Conservation (phyloP, 208 protist genomes). For the Perkinsela sp. region DNA sequence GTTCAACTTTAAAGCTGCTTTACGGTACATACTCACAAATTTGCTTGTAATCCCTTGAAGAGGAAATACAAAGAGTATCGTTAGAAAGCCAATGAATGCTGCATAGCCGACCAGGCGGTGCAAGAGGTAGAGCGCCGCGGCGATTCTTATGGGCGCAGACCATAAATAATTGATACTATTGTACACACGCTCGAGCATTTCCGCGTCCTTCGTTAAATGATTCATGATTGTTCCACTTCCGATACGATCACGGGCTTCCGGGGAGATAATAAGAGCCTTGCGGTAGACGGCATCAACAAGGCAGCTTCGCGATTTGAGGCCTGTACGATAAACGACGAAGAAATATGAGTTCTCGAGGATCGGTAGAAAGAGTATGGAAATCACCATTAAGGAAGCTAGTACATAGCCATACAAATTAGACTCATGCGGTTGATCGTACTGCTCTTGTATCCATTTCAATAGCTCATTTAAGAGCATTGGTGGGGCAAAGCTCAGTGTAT, state of each 20-base stretch:
- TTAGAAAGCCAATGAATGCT: conserved; percentile 8
- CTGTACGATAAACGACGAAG: conserved; percentile 4
- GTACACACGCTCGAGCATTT: conserved; percentile 10
- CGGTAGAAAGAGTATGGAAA: conserved; percentile 1
- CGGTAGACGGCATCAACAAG: conserved; percentile 12
- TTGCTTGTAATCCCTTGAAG: conserved; percentile 6
- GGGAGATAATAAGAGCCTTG: conserved; percentile 8
- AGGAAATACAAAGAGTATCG: conserved; percentile 13
- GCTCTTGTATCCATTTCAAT: not conserved
- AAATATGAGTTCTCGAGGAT: conserved; percentile 5
- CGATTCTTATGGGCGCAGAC: conserved; percentile 11
- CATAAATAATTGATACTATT: conserved; percentile 17
- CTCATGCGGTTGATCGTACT: not conserved
- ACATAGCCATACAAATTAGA: not conserved
- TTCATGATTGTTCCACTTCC: conserved; percentile 18
- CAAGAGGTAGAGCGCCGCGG: conserved; percentile 2
- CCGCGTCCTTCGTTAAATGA: conserved; percentile 14
- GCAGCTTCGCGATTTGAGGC: conserved; percentile 6
- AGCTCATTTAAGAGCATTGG: not conserved
- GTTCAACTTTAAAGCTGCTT: conserved; percentile 8
- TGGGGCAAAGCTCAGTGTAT: not conserved
- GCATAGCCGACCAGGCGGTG: conserved; percentile 3
- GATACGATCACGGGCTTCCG: conserved; percentile 7
- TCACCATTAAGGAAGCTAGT: not conserved
- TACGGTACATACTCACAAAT: not conserved